Evolutionary conservation across 2,329 filamentous ascomycete genomes (phyloP).

Genomic region (Mycosphaerelloides madeirae): DNA sequence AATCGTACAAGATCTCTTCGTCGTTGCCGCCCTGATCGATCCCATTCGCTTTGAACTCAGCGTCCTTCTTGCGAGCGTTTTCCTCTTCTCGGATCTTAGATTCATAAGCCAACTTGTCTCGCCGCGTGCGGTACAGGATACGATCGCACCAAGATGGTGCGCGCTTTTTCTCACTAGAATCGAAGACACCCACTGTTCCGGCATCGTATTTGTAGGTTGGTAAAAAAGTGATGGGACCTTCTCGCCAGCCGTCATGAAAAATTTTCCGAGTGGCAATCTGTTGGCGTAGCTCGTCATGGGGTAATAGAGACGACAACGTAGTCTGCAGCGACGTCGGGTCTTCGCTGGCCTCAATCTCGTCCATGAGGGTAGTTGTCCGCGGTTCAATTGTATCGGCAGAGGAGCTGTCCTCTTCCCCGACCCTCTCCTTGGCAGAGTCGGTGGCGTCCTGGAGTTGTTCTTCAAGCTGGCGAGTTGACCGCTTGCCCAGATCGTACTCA

Average conservation of each 20-base stretch:
- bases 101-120: conserved; percentile 64
- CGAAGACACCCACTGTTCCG: conserved; percentile 86
- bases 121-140: conserved; percentile 76
- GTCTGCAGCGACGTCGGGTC: conserved; percentile 85
- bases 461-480: conserved; percentile 33
- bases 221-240: conserved; percentile 81
- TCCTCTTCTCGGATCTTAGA: conserved; percentile 59
- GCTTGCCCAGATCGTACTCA: conserved; percentile 59
- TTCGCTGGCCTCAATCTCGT: conserved; percentile 49
- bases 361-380: conserved; percentile 15
- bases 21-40: conserved; percentile 69
- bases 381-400: not conserved
- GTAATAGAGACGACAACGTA: conserved; percentile 77
- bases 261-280: conserved; percentile 71
- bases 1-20: conserved; percentile 82
- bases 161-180: conserved; percentile 89
- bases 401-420: conserved; percentile 10
- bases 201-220: conserved; percentile 98
- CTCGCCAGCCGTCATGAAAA: conserved; percentile 87
- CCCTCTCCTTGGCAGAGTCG: conserved; percentile 19
- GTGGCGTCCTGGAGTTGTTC: conserved; percentile 29
- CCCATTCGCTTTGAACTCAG: conserved; percentile 78
- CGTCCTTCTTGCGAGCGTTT: conserved; percentile 65
- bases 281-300: conserved; percentile 79
- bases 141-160: conserved; percentile 97